Conservation (phyloP, 352 stramenopile species). For the Blastocystis hominis region DNA sequence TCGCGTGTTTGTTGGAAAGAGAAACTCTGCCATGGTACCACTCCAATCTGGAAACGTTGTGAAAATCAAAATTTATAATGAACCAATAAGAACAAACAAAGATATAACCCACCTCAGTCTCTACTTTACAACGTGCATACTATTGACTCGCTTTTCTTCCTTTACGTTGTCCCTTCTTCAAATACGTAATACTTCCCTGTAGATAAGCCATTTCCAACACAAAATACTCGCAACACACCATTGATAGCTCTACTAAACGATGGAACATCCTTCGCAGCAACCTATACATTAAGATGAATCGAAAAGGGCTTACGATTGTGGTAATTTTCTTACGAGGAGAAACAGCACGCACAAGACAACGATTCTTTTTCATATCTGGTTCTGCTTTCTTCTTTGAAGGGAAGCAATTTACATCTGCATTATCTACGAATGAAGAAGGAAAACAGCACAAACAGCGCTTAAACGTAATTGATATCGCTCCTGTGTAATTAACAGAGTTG, state of each 20-base stretch:
- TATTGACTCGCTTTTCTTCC: slow-evolving; percentile 27
- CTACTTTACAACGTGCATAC: not conserved
- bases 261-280: slow-evolving; percentile 14
- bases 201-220: not conserved
- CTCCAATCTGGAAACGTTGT: not conserved
- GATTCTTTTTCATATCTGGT: slow-evolving; percentile 6
- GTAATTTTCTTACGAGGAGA: slow-evolving; percentile 12
- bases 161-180: slow-evolving; percentile 31
- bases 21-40: not conserved
- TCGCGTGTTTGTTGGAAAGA: slow-evolving; percentile 28
- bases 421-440: not conserved
- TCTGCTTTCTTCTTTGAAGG: slow-evolving; percentile 26
- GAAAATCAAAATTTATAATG: too few species aligned
- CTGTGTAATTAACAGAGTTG: not conserved
- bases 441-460: not conserved
- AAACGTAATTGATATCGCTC: slow-evolving; percentile 17
- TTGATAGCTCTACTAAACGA: slow-evolving; percentile 31
- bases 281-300: not conserved
- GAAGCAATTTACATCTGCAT: slow-evolving; percentile 44
- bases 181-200: slow-evolving; percentile 33
- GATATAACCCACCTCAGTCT: too few species aligned
- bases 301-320: not conserved
- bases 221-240: not conserved
- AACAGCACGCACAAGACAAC: slow-evolving; percentile 29
- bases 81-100: too few species aligned